phyloP scores from a whole-genome alignment of 2,329 filamentous ascomycete species.

The Colletotrichum brevisporum region DNA sequence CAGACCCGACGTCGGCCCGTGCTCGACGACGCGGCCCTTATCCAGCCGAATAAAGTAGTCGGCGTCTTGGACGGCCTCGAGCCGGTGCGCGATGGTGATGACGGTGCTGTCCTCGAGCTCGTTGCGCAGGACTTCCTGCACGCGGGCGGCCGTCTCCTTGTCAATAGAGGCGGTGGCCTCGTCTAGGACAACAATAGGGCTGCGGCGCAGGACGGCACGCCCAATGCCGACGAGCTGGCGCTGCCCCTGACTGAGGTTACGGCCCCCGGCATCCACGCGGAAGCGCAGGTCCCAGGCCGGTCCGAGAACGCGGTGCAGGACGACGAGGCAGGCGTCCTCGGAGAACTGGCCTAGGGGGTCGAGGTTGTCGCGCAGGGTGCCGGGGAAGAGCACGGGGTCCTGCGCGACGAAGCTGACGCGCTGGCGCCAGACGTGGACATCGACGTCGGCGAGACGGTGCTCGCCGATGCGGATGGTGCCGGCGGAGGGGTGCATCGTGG shows the following conservation, averaged over 20 bases:
- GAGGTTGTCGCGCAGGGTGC: slow-evolving; percentile 73
- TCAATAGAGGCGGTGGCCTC: slow-evolving; percentile 77
- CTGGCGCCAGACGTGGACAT: slow-evolving; percentile 69
- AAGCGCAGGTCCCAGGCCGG: slow-evolving; percentile 62
- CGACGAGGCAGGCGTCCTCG: slow-evolving; percentile 63
- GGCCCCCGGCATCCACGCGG: slow-evolving; percentile 71
- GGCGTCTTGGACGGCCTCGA: slow-evolving; percentile 73
- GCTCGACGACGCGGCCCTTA: slow-evolving; percentile 63
- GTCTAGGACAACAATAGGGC: slow-evolving; percentile 74
- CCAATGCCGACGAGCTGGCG: slow-evolving; percentile 74
- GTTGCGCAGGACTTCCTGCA: slow-evolving; percentile 70
- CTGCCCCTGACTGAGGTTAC: slow-evolving; percentile 74
- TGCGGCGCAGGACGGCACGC: slow-evolving; percentile 71
- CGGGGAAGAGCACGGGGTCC: slow-evolving; percentile 73
- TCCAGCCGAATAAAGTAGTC: slow-evolving; percentile 69
- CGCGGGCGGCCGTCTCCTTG: slow-evolving; percentile 68
- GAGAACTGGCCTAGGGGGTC: slow-evolving; percentile 75
- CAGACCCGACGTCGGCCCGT: slow-evolving; percentile 55
- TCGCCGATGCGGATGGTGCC: slow-evolving; percentile 69
- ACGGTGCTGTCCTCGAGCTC: slow-evolving; percentile 71
- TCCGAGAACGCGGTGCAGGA: slow-evolving; percentile 73
- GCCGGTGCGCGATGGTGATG: slow-evolving; percentile 76
- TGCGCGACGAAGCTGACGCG: slow-evolving; percentile 75
- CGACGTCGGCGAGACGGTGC: slow-evolving; percentile 65
- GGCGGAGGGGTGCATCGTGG: slow-evolving; percentile 64